Evolutionary conservation across 1,139 yeast species (phyloP), one percentile per base, ranked within the genome.

Genomic region (Pichia sp.): DNA sequence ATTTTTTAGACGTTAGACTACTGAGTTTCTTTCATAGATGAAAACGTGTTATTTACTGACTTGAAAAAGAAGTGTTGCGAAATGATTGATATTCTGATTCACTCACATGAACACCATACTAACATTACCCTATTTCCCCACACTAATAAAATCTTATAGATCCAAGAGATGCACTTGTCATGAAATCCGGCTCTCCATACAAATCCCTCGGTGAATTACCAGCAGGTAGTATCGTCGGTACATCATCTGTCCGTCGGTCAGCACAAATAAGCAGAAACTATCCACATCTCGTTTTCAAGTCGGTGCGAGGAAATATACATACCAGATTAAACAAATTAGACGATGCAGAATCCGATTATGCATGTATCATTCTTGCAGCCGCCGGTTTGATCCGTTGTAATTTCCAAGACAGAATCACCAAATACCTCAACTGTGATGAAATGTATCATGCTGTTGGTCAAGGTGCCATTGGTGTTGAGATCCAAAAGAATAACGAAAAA

Each of bases 401-500:
- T 3, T 69, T 90, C 48, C 81, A 78, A 27, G 68, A 79, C 53
- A 76, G 98, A 66, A 90, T 93, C 61, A 79, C 89, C 15, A 67
- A 69, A 56, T 75, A 67, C 56, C 73, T 93, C 53, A 81, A 84
- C 53, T 76, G 82, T n/a, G 87, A 89, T 34, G 89, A 85, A 50
- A 88, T 93, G 96, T 87, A 83, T 65, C 88, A 93, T 63, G 96
- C 99, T 0, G 97, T 93, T 36, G 99, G 99, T 17, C 99, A 93
- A 71, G 99, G 99, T 54, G 98, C 98, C 0, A 71, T 93, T 45
- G 99, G 98, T 19, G 73, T 93, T 34, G 99, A 93, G 68, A 87
- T 91, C 56, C 78, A 94, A 59, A 76, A 77, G 49, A 79, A 76
- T 47, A 96, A 94, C 64, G 65, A 67, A 9, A 67, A 71, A 45